Evolutionary conservation across 148 eudicot genomes (phyloP).

Genomic region (Dianthus caryophyllus): DNA sequence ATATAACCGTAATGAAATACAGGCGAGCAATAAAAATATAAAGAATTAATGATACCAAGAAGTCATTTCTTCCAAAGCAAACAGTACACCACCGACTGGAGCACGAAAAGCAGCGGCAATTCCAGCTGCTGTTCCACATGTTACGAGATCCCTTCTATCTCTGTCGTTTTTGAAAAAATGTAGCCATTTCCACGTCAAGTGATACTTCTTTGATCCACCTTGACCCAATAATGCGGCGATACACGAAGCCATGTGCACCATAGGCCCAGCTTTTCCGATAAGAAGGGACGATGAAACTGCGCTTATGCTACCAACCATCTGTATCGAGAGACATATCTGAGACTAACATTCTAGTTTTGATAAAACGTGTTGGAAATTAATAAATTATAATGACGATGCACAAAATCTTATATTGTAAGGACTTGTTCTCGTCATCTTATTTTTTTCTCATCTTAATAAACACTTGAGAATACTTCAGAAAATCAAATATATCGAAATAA

Average conservation of each 20-base stretch:
- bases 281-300: constrained; percentile 85
- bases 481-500: constrained; percentile 7
- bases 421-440: too few species aligned
- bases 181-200: constrained; percentile 80
- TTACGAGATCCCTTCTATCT: constrained; percentile 88
- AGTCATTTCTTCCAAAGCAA: constrained; percentile 97
- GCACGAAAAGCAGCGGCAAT: constrained; percentile 97
- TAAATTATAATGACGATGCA: background rate
- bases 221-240: constrained; percentile 69
- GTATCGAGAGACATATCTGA: constrained; percentile 14
- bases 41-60: constrained; percentile 54
- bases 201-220: constrained; percentile 77
- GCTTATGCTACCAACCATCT: constrained; percentile 80
- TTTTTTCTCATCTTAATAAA: too few species aligned
- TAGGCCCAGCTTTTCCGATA: constrained; percentile 91
- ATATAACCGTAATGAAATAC: background rate
- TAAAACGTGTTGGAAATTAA: background rate
- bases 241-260: constrained; percentile 86
- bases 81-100: constrained; percentile 92
- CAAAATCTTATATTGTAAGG: background rate
- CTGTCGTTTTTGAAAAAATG: constrained; percentile 73
- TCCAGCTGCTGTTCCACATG: constrained; percentile 91
- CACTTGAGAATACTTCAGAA: background rate
- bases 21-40: background rate
- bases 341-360: constrained; percentile 2